A percentile compares a stretch with the other conserved stretches of the same genome.
Evolutionary conservation across 371 early-diverging fungal genomes (phyloP).

Genomic region (Lichtheimia corymbifera): DNA sequence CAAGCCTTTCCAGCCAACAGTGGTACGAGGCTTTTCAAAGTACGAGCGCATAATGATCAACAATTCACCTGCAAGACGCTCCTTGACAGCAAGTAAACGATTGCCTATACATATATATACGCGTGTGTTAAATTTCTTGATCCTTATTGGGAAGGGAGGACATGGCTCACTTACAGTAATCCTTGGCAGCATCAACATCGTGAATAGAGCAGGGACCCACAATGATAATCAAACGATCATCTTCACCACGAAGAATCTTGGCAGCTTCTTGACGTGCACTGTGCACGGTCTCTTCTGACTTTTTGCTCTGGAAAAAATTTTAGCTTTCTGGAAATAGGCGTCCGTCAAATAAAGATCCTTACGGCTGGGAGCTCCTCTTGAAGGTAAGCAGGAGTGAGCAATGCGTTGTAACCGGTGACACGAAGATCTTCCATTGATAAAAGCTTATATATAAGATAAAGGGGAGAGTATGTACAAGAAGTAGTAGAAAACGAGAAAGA

Average conservation of each 20-base stretch:
- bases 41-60: conserved; percentile 90
- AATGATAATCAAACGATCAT: conserved; percentile 85
- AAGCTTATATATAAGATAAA: too few species aligned
- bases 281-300: conserved; percentile 52
- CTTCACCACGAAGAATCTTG: conserved; percentile 76
- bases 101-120: background rate
- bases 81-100: conserved; percentile 59
- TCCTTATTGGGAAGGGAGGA: background rate
- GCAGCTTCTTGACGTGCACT: conserved; percentile 63
- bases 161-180: conserved; percentile 71
- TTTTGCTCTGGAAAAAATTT: conserved; percentile 15
- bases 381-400: conserved; percentile 60
- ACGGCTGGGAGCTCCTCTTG: conserved; percentile 65
- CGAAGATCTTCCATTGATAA: conserved; percentile 62
- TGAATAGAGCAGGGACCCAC: conserved; percentile 96
- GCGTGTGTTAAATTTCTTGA: background rate
- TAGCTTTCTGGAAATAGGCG: too few species aligned
- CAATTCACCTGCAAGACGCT: conserved; percentile 62
- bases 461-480: too few species aligned
- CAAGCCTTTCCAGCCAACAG: conserved; percentile 94
- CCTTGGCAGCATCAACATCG: conserved; percentile 81
- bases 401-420: conserved; percentile 62
- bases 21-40: conserved; percentile 95
- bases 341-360: conserved; percentile 15
- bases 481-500: too few species aligned